A percentile compares a stretch with the other conserved stretches of the same genome.
phyloP scores from a whole-genome alignment of 2,329 filamentous ascomycete genomes.

The Beauveria sp. region DNA sequence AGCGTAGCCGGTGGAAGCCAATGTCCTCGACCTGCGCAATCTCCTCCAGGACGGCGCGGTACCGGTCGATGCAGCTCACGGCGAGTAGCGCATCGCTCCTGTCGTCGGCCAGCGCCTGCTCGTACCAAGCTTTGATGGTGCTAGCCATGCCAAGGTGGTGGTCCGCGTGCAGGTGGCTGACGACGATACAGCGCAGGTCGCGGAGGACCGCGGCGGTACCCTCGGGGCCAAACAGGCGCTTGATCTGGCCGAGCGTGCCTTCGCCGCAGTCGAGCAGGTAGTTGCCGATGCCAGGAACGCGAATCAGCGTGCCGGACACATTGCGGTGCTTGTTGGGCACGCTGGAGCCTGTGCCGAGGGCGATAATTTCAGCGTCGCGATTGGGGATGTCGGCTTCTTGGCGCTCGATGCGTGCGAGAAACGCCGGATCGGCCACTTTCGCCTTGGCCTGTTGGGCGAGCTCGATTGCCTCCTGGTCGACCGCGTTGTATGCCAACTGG shows the following conservation, averaged over 20 bases:
- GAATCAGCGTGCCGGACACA: constrained; percentile 79
- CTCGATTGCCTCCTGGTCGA: constrained; percentile 36
- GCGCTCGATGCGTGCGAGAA: constrained; percentile 41
- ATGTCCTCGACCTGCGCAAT: constrained; percentile 72
- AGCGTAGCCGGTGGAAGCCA: constrained; percentile 50
- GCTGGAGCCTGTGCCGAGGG: constrained; percentile 86
- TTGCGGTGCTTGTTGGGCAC: constrained; percentile 90
- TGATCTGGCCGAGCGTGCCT: constrained; percentile 81
- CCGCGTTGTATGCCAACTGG: constrained; percentile 34
- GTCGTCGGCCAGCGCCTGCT: constrained; percentile 33
- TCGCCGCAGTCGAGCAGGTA: constrained; percentile 91
- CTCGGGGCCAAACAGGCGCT: constrained; percentile 59
- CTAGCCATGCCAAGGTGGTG: constrained; percentile 83
- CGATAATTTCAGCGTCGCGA: constrained; percentile 72
- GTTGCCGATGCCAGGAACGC: constrained; percentile 76
- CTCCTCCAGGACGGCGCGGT: constrained; percentile 72
- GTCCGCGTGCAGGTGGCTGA: constrained; percentile 93
- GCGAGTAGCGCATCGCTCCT: constrained; percentile 41
- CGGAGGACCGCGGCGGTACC: constrained; percentile 64
- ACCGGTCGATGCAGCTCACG: constrained; percentile 61
- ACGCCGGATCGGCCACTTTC: constrained; percentile 33
- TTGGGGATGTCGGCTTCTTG: constrained; percentile 60
- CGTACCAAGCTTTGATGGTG: constrained; percentile 76
- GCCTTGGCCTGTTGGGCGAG: constrained; percentile 44
- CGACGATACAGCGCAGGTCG: constrained; percentile 77